Conservation (phyloP, 345 rosid species). For the Raphanus raphanistrum region DNA sequence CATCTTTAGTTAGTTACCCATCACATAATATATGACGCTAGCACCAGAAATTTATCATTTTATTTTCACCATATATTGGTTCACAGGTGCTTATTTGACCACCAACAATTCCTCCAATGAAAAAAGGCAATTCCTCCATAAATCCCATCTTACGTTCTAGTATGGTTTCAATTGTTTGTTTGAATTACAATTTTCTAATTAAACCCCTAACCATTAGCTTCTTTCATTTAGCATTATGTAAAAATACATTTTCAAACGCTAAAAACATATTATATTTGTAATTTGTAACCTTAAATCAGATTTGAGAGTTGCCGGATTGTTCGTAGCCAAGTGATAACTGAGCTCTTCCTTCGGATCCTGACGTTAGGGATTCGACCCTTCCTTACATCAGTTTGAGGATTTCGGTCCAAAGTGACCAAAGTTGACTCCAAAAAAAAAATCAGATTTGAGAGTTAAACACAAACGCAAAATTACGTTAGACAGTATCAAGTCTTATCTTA, state of each 20-base stretch:
- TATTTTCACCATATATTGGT: background rate
- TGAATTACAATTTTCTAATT: background rate
- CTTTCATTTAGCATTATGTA: background rate
- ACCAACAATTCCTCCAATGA: background rate
- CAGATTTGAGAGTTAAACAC: background rate
- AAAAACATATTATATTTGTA: background rate
- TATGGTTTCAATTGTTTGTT: background rate
- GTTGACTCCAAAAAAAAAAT: too few relatives aligned
- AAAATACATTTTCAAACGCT: background rate
- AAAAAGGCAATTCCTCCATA: background rate
- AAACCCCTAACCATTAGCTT: background rate
- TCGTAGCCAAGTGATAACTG: too few relatives aligned
- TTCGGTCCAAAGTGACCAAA: too few relatives aligned
- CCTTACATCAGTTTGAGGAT: too few relatives aligned
- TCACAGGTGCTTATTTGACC: conserved; percentile 1
- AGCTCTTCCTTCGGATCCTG: too few relatives aligned
- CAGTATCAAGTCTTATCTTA: background rate
- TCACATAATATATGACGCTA: background rate
- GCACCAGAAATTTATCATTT: background rate
- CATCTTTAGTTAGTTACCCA: conserved; percentile 9
- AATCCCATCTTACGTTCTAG: background rate
- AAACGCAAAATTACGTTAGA: background rate
- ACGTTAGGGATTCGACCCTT: too few relatives aligned
- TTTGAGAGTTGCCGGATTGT: too few relatives aligned
- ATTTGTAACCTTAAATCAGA: too few relatives aligned